Base-by-base conservation (phyloP, 2,329 filamentous ascomycete genomes). In the Aspergillus sp. region DNA sequence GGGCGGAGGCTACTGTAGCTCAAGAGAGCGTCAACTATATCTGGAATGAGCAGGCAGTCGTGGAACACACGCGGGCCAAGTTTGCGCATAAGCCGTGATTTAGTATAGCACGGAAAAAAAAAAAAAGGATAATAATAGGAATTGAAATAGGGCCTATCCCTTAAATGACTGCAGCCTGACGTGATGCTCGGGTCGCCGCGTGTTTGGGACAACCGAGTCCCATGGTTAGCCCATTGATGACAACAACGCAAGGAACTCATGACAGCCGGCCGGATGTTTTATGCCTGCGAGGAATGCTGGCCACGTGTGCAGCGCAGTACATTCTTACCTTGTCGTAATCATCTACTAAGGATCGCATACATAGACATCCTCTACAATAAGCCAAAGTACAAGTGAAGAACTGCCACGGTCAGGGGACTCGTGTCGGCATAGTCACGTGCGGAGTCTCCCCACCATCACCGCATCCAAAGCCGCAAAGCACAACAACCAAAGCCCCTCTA, bases 11-110 rank as follows among this genome's bases (percentile, higher is more conserved):
- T 1, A 77, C 85, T 2, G 65, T 76, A 4, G 71, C 73, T 49
- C 78, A 87, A 48, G 79, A 83, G 13, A 89, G 83, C 55, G 85
- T 91, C 13, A 81, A 74, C 0, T 74, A 70, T 43, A 81, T 84
- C 50, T 88, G 74, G 58, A 65, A 86, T 47, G 81, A 81, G 66
- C 65, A 76, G 51, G 53, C 32, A 0, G 64, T 78, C 41, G 67
- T 74, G 2, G 64, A 67, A 52, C 58, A 49, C 27, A 74, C 67
- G 5, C 75, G 72, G 60, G 62, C 60, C 41, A 78, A 70, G 55
- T 52, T 75, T 38, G 70, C 55, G 23, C 48, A 54, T 15, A 44
- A 44, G 25, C 17, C 42, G 25, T 44, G 32, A 30, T 25, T 13
- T 35, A 19, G 17, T 10, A 22, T 19, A 20, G 2, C 25, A 12